Evolutionary conservation across 371 early-diverging fungal species (phyloP).

Genomic region (Mortierella sp.): DNA sequence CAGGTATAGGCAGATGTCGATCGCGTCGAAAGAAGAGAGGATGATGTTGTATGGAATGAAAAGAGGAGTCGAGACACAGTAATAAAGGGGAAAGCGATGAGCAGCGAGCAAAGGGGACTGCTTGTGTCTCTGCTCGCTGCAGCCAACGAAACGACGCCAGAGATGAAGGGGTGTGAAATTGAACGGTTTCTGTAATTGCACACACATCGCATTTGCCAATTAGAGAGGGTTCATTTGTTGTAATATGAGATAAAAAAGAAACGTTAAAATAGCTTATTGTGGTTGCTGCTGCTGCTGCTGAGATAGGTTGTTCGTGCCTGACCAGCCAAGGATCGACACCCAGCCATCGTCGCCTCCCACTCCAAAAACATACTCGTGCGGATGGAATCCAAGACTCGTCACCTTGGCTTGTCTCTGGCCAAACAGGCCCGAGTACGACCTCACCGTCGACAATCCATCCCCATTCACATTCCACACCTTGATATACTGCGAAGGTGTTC

Average conservation of each 20-base stretch:
- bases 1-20: not conserved
- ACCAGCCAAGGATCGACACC: conserved; percentile 55
- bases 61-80: not conserved
- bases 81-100: not conserved
- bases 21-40: not conserved
- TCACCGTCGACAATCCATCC: conserved; percentile 66
- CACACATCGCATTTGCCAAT: not conserved
- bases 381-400: conserved; percentile 51
- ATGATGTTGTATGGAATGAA: not conserved
- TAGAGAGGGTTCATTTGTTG: not conserved
- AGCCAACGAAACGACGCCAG: conserved; percentile 7
- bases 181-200: conserved; percentile 5
- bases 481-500: conserved; percentile 73
- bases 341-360: conserved; percentile 56
- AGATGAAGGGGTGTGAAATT: not conserved
- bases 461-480: conserved; percentile 78
- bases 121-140: not conserved
- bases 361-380: conserved; percentile 58
- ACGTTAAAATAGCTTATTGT: not conserved
- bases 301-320: conserved; percentile 20
- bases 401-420: conserved; percentile 51
- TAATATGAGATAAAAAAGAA: no score
- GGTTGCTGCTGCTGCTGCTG: conserved; percentile 23
- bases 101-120: not conserved
- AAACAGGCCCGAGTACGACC: conserved; percentile 72